These are phyloP conservation scores for Citrus sp. DNA, from an alignment of 345 rosid species.

Conservation along the genomic window DNA sequence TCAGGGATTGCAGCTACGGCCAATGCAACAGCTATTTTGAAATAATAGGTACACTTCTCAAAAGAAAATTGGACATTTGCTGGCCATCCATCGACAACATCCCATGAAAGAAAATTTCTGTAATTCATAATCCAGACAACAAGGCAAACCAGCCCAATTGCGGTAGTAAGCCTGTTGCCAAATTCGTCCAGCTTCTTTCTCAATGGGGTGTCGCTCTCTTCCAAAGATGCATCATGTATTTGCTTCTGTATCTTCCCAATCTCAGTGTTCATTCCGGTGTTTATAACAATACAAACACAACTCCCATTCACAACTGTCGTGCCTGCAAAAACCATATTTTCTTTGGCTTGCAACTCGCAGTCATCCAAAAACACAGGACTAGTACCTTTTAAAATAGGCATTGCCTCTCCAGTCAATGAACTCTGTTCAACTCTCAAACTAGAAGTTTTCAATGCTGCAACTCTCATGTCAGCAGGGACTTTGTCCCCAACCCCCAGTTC, in stretches of 20 bases:
- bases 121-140: slow-evolving; percentile 81
- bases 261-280: slow-evolving; percentile 89
- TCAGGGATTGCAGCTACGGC: slow-evolving; percentile 97
- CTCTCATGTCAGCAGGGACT: slow-evolving; percentile 92
- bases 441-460: slow-evolving; percentile 60
- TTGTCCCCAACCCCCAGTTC: slow-evolving; percentile 82
- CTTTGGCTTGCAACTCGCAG: slow-evolving; percentile 86
- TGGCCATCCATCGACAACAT: slow-evolving; percentile 70
- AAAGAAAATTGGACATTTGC: slow-evolving; percentile 66
- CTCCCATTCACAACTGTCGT: slow-evolving; percentile 85
- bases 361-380: slow-evolving; percentile 48
- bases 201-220: slow-evolving; percentile 81
- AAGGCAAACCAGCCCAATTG: slow-evolving; percentile 75
- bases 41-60: slow-evolving; percentile 87
- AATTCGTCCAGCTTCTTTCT: slow-evolving; percentile 91
- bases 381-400: slow-evolving; percentile 80
- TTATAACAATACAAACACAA: slow-evolving; percentile 58
- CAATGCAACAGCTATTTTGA: slow-evolving; percentile 91
- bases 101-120: slow-evolving; percentile 79
- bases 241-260: slow-evolving; percentile 89
- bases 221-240: slow-evolving; percentile 82
- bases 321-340: slow-evolving; percentile 82
- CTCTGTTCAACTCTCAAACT: slow-evolving; percentile 89
- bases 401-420: slow-evolving; percentile 88
- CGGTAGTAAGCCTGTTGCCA: slow-evolving; percentile 69